Conservation (phyloP, 1,139 yeast genomes). For the Nakaseomyces sp. region DNA sequence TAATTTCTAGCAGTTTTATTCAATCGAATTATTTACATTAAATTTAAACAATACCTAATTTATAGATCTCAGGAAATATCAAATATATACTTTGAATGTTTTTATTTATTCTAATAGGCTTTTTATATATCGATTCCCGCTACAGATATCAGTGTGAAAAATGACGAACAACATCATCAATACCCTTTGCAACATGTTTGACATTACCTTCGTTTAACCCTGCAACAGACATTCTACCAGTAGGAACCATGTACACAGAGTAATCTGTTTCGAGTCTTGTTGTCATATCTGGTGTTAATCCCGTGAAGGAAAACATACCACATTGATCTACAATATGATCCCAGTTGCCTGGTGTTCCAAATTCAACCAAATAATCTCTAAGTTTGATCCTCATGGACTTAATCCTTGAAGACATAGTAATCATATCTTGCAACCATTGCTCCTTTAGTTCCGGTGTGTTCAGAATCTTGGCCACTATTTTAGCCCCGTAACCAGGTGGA, state of each 20-base stretch:
- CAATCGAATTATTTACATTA: too few species aligned
- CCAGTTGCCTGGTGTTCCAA: conserved; percentile 86
- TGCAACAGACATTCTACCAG: conserved; percentile 92
- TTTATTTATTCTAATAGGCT: too few species aligned
- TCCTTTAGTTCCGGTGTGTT: conserved; percentile 51
- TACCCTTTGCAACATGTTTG: conserved; percentile 68
- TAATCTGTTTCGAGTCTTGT: conserved; percentile 66
- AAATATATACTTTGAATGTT: too few species aligned
- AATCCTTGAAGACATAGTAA: conserved; percentile 84
- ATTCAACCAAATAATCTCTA: conserved; percentile 49
- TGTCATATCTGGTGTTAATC: conserved; percentile 72
- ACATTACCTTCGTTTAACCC: conserved; percentile 82
- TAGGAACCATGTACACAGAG: conserved; percentile 66
- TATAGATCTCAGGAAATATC: too few species aligned
- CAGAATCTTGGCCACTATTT: conserved; percentile 74
- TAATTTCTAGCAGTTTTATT: too few species aligned
- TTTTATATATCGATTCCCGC: too few species aligned
- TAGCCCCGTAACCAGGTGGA: conserved; percentile 95
- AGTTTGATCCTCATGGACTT: conserved; percentile 63
- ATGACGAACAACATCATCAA: conserved; percentile 55
- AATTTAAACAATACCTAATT: too few species aligned
- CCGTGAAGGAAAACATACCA: conserved; percentile 97
- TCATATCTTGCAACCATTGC: conserved; percentile 82
- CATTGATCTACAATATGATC: conserved; percentile 84
- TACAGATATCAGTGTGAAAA: background rate